Percentiles rank a stretch among this genome's conserved stretches.
phyloP scores from a whole-genome alignment of 2,329 filamentous ascomycete genomes.

The Didymella glomerata region DNA sequence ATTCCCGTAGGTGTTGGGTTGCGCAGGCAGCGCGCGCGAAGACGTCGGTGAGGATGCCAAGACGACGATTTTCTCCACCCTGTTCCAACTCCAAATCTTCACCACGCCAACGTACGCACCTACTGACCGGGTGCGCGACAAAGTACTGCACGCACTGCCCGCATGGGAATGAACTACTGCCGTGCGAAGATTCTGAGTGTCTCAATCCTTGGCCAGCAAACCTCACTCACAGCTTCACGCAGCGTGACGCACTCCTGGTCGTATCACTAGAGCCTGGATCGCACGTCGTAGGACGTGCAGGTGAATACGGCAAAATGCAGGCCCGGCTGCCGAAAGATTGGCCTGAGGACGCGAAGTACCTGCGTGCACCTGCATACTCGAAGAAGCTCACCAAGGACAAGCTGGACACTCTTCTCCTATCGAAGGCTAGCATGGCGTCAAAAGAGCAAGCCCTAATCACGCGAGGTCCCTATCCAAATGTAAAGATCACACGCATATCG shows the following conservation, averaged over 20 bases:
- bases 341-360: slow-evolving; percentile 39
- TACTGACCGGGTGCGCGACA: not conserved
- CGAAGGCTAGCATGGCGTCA: slow-evolving; percentile 29
- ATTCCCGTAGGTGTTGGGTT: not conserved
- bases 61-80: not conserved
- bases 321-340: slow-evolving; percentile 41
- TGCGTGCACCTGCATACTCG: slow-evolving; percentile 44
- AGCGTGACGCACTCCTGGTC: not conserved
- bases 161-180: not conserved
- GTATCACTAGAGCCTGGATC: not conserved
- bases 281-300: not conserved
- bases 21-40: not conserved
- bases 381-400: slow-evolving; percentile 40
- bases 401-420: slow-evolving; percentile 32
- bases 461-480: slow-evolving; percentile 45
- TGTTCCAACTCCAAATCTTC: not conserved
- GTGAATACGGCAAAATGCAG: slow-evolving; percentile 4
- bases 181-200: not conserved
- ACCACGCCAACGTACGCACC: not conserved
- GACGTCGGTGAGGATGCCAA: not conserved
- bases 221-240: not conserved
- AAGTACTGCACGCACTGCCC: not conserved
- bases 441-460: slow-evolving; percentile 26
- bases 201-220: not conserved
- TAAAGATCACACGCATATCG: slow-evolving; percentile 55